These are phyloP conservation scores for Gastrolobium villosum DNA, from an alignment of 306 rosid genomes.

Conservation along the genomic window DNA sequence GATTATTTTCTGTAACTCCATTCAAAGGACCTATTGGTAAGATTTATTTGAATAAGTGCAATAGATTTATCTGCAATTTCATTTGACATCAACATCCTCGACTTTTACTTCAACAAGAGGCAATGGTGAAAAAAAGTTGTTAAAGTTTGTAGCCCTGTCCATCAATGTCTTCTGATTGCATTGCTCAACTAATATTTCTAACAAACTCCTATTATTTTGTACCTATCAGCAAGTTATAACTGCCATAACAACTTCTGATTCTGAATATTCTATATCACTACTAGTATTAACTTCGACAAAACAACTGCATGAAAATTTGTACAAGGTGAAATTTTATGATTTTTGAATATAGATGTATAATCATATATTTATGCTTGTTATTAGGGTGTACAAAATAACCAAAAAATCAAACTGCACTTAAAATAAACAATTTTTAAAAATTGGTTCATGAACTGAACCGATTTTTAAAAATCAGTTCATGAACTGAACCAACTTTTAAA, in stretches of 20 bases:
- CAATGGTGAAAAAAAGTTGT: constrained; percentile 14
- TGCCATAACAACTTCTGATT: constrained; percentile 38
- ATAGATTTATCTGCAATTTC: constrained; percentile 8
- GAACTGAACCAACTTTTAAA: too few relatives aligned
- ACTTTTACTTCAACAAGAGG: constrained; percentile 40
- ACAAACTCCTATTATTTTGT: constrained; percentile 32
- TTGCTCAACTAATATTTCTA: constrained; percentile 32
- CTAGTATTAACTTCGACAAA: background rate
- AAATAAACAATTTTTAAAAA: too few relatives aligned
- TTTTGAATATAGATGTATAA: background rate
- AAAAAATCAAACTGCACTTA: too few relatives aligned
- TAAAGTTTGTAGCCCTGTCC: constrained; percentile 29
- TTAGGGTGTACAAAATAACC: too few relatives aligned
- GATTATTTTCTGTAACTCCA: background rate
- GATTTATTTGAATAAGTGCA: background rate
- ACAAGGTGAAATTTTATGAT: background rate
- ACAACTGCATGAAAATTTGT: background rate
- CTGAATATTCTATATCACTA: background rate
- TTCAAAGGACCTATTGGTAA: background rate
- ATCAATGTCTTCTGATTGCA: constrained; percentile 46
- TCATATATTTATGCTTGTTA: too few relatives aligned
- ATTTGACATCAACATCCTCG: constrained; percentile 23
- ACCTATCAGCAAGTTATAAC: constrained; percentile 21
- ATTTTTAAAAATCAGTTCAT: too few relatives aligned
- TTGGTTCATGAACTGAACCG: too few relatives aligned